These are phyloP conservation scores for Polyporus arcularius DNA, from an alignment of 768 basidiomycete species.

Conservation along the genomic window DNA sequence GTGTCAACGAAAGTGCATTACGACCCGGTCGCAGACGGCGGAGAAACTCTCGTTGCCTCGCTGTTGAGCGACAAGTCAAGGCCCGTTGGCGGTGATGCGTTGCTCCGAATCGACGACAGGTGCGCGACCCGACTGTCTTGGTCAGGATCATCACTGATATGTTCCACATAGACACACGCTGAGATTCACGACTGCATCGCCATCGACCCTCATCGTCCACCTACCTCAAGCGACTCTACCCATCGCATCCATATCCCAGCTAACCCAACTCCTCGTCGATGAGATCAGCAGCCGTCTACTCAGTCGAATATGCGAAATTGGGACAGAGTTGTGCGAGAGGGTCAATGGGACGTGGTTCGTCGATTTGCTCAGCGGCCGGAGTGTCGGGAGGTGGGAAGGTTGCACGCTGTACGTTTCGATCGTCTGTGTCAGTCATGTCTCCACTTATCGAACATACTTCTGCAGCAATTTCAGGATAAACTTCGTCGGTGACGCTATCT, in stretches of 20 bases:
- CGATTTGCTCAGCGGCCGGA: constrained; percentile 62
- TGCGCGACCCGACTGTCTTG: constrained; percentile 28
- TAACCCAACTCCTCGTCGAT: constrained; percentile 71
- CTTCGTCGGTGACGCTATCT: constrained; percentile 50
- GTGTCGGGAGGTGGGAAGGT: constrained; percentile 79
- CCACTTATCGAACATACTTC: background rate
- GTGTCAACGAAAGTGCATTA: constrained; percentile 60
- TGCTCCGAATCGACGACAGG: constrained; percentile 72
- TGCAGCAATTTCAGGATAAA: constrained; percentile 64
- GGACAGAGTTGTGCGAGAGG: constrained; percentile 52
- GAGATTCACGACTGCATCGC: constrained; percentile 74
- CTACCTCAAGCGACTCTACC: constrained; percentile 76
- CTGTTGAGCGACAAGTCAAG: constrained; percentile 42
- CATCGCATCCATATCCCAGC: constrained; percentile 75
- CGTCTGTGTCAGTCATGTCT: too few relatives aligned
- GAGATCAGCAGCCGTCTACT: constrained; percentile 77
- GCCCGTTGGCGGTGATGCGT: constrained; percentile 68
- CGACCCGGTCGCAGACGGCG: constrained; percentile 67
- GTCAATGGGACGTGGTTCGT: constrained; percentile 73
- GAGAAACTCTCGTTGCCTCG: constrained; percentile 55
- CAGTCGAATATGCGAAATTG: constrained; percentile 67
- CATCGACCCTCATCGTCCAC: constrained; percentile 76
- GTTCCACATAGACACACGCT: constrained; percentile 58
- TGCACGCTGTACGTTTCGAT: constrained; percentile 63
- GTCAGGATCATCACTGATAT: background rate